Evolutionary conservation across 768 basidiomycete species (phyloP).

Genomic region (Kwoniella newhampshirensis): DNA sequence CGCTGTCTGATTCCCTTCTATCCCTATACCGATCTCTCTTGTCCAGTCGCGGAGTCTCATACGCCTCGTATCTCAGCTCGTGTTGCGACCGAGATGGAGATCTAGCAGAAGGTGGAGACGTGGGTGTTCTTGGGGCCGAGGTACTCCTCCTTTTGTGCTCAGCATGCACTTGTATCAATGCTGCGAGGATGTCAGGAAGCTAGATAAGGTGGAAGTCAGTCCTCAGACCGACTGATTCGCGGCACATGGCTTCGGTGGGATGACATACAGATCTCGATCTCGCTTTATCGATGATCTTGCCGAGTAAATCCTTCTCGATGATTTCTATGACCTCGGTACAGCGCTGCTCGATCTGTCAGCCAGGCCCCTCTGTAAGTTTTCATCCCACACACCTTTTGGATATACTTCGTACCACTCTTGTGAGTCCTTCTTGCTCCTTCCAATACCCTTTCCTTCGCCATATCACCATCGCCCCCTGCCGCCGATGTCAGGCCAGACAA

Average conservation of each 20-base stretch:
- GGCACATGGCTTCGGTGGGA: neutral
- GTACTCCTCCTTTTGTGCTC: neutral
- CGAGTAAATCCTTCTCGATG: constrained; percentile 7
- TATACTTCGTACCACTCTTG: neutral
- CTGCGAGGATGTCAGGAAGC: constrained; percentile 12
- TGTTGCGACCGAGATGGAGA: constrained; percentile 1
- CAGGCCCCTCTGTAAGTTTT: neutral
- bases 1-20: neutral
- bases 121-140: neutral
- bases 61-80: constrained; percentile 26
- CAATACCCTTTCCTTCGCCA: neutral
- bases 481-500: neutral
- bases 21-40: constrained; percentile 3
- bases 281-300: constrained; percentile 6
- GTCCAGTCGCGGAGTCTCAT: constrained; percentile 11
- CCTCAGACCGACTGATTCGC: neutral
- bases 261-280: constrained; percentile 5
- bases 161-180: constrained; percentile 7
- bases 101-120: neutral
- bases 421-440: neutral
- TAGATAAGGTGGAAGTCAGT: neutral
- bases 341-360: constrained; percentile 12
- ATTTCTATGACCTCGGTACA: constrained; percentile 7
- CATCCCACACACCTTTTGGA: constrained; percentile 10
- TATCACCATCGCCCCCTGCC: neutral